phyloP scores from a whole-genome alignment of 352 stramenopile genomes.

The Peronospora belbahrii region DNA sequence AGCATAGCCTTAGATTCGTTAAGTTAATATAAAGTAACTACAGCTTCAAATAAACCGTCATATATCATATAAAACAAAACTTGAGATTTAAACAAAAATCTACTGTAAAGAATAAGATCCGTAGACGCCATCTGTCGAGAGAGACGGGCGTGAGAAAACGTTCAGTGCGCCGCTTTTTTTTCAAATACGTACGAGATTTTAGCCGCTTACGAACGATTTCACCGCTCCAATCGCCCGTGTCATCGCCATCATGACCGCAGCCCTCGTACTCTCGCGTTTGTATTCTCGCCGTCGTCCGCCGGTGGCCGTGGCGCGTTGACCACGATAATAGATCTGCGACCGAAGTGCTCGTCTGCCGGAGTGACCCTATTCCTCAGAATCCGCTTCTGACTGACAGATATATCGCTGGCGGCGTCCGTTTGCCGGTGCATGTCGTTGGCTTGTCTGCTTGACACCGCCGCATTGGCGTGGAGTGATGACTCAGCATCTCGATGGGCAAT shows the following conservation, averaged over 20 bases:
- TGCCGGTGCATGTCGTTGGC: conserved; percentile 16
- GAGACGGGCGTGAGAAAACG: conserved; percentile 20
- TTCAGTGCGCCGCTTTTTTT: conserved; percentile 21
- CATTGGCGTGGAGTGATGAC: background rate
- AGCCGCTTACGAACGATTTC: background rate
- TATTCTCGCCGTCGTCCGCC: background rate
- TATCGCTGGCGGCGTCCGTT: conserved; percentile 9
- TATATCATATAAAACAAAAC: background rate
- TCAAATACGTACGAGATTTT: background rate
- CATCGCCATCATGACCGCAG: background rate
- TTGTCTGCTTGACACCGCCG: conserved; percentile 18
- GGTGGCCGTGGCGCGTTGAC: background rate
- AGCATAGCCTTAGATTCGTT: background rate
- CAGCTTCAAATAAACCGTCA: background rate
- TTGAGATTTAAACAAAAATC: background rate
- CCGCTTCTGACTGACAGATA: conserved; percentile 21
- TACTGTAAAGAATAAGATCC: conserved; percentile 25
- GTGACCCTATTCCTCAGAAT: conserved; percentile 16
- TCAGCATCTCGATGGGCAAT: background rate
- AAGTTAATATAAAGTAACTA: background rate
- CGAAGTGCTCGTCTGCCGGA: conserved; percentile 22
- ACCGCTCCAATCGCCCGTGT: background rate
- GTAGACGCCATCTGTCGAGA: conserved; percentile 15
- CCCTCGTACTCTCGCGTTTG: background rate
- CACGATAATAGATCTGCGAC: too few relatives aligned